Base-by-base conservation (phyloP, 306 rosid genomes). In the Quercus gilva region DNA sequence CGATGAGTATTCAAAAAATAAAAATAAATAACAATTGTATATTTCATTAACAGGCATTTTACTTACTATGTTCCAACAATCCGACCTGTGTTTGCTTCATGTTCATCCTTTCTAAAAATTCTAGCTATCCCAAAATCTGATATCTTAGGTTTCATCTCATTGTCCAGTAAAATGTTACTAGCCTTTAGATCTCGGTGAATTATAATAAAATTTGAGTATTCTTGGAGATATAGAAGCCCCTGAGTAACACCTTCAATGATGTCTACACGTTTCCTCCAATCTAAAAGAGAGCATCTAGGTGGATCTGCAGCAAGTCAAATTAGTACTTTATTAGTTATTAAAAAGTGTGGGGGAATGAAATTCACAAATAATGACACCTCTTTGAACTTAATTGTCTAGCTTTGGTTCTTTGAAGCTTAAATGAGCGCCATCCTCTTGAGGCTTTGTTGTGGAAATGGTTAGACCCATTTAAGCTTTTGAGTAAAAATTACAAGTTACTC, bases 171-270 rank as follows among this genome's bases (percentile, higher is more conserved):
- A 41, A 86, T 84, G 56, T 83, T 86, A 60, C 86, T 81, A 73
- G 80, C 77, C 74, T 87, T 87, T 10, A 87, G 0, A 49, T 84
- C 83, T 4, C 83, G 37, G 3, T 79, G 86, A 13, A 81, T 69
- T 28, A 87, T 79, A 2, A 78, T 81, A 15, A 87, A 61, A 63
- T 78, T 79, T 0, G 83, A 87, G 75, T 87, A 72, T 12, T 81
- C 76, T 81, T 84, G 84, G 6, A 87, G 87, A 81, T 87, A 81
- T 13, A 87, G 63, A 69, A 87, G 84, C 13, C 90, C 86, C 13
- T 79, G 87, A 31, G 76, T 69, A 68, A 87, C 21, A 15, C 88
- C 87, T 73, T 87, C 83, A 60, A 84, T 81, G 59, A 87, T 78
- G 17, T 1, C 57, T 19, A 81, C 75, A 6, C 79, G 76, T 69